Percentiles rank a stretch among this genome's conserved stretches.
phyloP scores from a whole-genome alignment of 2,329 filamentous ascomycete genomes.

The Endothia cerciana region DNA sequence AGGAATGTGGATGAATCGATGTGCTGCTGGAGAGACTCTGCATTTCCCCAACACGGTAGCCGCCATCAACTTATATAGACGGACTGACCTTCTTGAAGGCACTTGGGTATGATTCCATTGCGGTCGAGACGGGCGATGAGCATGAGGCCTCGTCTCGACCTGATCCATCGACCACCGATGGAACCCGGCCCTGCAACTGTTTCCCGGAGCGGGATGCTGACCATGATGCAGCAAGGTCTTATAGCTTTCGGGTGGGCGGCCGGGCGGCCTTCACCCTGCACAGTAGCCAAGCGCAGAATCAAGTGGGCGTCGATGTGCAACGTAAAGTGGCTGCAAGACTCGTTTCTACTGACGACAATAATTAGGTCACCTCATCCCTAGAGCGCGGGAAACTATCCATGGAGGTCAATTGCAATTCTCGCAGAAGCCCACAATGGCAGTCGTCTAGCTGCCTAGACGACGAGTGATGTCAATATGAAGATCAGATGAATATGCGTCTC shows the following conservation, averaged over 20 bases:
- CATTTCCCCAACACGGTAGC: background rate
- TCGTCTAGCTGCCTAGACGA: background rate
- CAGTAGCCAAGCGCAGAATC: background rate
- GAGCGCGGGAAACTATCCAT: too few species aligned
- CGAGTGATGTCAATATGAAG: background rate
- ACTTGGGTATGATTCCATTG: background rate
- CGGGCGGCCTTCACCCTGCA: background rate
- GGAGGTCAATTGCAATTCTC: too few species aligned
- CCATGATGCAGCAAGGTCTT: background rate
- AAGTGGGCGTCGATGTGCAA: background rate
- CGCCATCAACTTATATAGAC: conserved; percentile 3
- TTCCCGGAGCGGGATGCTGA: background rate
- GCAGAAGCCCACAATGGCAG: background rate
- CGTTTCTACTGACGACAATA: background rate
- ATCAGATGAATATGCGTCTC: background rate
- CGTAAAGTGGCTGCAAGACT: background rate
- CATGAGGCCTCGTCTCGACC: background rate
- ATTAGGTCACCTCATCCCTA: too few species aligned
- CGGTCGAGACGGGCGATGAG: background rate
- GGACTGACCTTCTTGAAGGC: background rate
- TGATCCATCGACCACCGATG: background rate
- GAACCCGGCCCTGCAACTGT: background rate
- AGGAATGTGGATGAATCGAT: background rate
- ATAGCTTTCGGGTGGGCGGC: background rate
- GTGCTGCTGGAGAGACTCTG: background rate